phyloP scores from a whole-genome alignment of 441 rosid species.

The Capsella rubella region DNA sequence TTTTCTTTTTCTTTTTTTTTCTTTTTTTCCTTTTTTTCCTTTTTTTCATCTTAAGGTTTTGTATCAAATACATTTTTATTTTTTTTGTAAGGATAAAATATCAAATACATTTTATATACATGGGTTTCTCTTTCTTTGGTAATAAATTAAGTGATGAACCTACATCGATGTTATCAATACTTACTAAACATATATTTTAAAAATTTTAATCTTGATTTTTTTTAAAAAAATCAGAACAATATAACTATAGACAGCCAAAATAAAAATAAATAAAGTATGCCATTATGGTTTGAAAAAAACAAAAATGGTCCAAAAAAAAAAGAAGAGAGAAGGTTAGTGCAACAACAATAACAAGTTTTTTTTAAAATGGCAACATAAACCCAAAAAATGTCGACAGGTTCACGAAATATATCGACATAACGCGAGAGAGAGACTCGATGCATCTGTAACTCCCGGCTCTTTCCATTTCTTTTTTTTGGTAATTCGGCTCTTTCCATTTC shows the following conservation, averaged over 20 bases:
- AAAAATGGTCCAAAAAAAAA: not conserved
- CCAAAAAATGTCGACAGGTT: conserved; percentile 52
- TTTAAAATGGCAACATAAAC: conserved; percentile 36
- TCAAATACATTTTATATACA: not conserved
- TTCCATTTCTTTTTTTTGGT: conserved; percentile 10
- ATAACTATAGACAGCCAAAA: not conserved
- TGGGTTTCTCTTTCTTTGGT: not conserved
- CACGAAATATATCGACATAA: conserved; percentile 33
- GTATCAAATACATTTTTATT: no score
- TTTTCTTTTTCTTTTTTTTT: no score
- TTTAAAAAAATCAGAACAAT: not conserved
- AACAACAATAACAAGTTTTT: not conserved
- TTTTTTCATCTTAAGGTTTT: no score
- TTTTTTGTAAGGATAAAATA: no score
- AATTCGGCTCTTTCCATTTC: conserved; percentile 21
- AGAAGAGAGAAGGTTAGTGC: not conserved
- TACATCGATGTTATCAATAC: not conserved
- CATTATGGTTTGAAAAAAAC: not conserved
- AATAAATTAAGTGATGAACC: not conserved
- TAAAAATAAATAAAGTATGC: not conserved
- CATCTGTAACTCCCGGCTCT: conserved; percentile 34
- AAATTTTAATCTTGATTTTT: not conserved
- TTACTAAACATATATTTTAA: not conserved
- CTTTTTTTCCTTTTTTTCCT: no score
- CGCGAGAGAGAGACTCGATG: conserved; percentile 6